phyloP scores from a whole-genome alignment of 176 grass and related monocot species.

The Oryza glaberrima region DNA sequence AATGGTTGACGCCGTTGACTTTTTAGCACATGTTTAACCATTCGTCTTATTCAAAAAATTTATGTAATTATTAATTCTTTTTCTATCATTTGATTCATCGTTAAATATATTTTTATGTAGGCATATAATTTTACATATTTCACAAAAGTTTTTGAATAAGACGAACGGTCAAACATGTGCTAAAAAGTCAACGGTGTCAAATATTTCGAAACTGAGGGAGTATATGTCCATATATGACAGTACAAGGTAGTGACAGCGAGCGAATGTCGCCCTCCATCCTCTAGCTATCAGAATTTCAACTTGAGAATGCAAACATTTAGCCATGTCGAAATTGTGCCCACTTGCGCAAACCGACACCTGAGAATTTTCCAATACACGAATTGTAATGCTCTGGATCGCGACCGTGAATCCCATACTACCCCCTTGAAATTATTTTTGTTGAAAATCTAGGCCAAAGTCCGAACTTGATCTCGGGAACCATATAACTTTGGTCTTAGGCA shows the following conservation, averaged over 20 bases:
- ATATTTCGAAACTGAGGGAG: too few species aligned
- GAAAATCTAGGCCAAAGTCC: not conserved
- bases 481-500: not conserved
- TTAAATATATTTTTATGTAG: too few species aligned
- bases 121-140: too few species aligned
- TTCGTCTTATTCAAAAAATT: too few species aligned
- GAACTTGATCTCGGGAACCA: not conserved
- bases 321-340: not conserved
- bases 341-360: not conserved
- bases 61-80: too few species aligned
- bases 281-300: not conserved
- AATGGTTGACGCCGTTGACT: too few species aligned
- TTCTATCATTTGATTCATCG: too few species aligned
- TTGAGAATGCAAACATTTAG: not conserved
- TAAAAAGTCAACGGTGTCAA: too few species aligned
- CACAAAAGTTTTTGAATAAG: too few species aligned
- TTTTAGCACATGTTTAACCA: too few species aligned
- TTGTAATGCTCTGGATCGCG: not conserved
- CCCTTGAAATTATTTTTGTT: not conserved
- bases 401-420: not conserved
- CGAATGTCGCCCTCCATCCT: too few species aligned
- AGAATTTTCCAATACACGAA: not conserved
- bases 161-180: too few species aligned
- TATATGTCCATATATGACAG: not conserved
- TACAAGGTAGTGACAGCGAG: not conserved